phyloP scores from a whole-genome alignment of 23 red algal species.

The Gracilaria gracilis region DNA sequence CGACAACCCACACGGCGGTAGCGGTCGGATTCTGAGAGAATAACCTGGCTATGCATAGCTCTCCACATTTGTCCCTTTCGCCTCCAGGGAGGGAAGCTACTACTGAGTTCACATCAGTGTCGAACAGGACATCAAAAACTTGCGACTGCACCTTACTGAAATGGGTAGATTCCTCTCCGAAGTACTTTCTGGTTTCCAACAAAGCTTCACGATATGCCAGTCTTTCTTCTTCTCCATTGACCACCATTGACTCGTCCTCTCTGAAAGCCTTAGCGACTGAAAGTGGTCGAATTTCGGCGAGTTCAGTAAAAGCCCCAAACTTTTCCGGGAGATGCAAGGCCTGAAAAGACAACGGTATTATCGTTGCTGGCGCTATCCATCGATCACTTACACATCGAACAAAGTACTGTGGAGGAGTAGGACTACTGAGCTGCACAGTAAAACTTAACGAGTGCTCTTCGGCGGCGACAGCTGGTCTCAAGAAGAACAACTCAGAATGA shows the following conservation, averaged over 20 bases:
- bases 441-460: constrained; percentile 62
- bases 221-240: constrained; percentile 25
- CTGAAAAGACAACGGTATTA: constrained; percentile 82
- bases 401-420: constrained; percentile 78
- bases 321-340: constrained; percentile 76
- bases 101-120: constrained; percentile 82
- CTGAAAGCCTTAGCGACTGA: constrained; percentile 71
- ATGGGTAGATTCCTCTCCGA: constrained; percentile 38
- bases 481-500: constrained; percentile 77
- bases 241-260: constrained; percentile 4
- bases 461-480: constrained; percentile 49
- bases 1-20: constrained; percentile 60
- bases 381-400: constrained; percentile 76
- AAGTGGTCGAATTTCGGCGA: constrained; percentile 58
- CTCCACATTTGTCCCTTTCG: constrained; percentile 61
- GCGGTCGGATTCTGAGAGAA: constrained; percentile 52
- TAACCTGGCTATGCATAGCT: constrained; percentile 68
- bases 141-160: constrained; percentile 91
- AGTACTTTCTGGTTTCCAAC: constrained; percentile 12
- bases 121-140: constrained; percentile 80
- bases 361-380: constrained; percentile 79
- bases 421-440: constrained; percentile 42
- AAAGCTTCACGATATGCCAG: constrained; percentile 57
- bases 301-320: constrained; percentile 70
- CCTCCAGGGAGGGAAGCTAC: constrained; percentile 75